Evolutionary conservation across 2,329 filamentous ascomycete genomes (phyloP).

Genomic region (Arthrobotrys iridis): DNA sequence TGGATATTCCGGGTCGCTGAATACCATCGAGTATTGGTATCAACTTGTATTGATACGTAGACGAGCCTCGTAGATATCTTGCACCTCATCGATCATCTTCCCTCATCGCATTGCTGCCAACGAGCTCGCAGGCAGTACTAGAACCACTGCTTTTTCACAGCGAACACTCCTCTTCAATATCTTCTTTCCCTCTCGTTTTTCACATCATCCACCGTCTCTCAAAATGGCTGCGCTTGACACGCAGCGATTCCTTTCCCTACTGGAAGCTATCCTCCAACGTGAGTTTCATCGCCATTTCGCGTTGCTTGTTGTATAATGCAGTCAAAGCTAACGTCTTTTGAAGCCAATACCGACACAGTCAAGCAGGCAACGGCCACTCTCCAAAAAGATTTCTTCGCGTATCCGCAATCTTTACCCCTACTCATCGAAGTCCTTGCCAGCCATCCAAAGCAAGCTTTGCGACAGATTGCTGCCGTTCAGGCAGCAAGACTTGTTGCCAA

Average conservation of each 20-base stretch:
- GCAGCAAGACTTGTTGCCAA: constrained; percentile 81
- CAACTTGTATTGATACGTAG: constrained; percentile 23
- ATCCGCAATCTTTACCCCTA: constrained; percentile 82
- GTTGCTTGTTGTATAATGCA: constrained; percentile 30
- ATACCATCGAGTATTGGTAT: constrained; percentile 48
- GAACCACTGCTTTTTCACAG: constrained; percentile 29
- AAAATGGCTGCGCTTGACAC: constrained; percentile 49
- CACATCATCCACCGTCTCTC: not conserved
- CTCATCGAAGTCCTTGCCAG: constrained; percentile 89
- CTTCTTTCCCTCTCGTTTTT: not conserved
- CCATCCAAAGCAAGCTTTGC: constrained; percentile 76
- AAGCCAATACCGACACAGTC: constrained; percentile 87
- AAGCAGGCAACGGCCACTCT: constrained; percentile 90
- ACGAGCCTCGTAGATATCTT: constrained; percentile 51
- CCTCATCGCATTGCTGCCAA: constrained; percentile 35
- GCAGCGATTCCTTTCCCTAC: constrained; percentile 44
- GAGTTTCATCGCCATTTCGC: constrained; percentile 8
- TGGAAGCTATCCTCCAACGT: constrained; percentile 52
- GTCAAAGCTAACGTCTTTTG: constrained; percentile 54
- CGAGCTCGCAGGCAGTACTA: constrained; percentile 11
- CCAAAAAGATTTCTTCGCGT: constrained; percentile 91
- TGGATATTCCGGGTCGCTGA: constrained; percentile 42
- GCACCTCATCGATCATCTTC: constrained; percentile 58
- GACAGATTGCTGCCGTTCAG: constrained; percentile 92
- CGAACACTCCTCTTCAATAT: constrained; percentile 41